Conservation (phyloP, 2,329 filamentous ascomycete genomes). For the Fusarium sp. region DNA sequence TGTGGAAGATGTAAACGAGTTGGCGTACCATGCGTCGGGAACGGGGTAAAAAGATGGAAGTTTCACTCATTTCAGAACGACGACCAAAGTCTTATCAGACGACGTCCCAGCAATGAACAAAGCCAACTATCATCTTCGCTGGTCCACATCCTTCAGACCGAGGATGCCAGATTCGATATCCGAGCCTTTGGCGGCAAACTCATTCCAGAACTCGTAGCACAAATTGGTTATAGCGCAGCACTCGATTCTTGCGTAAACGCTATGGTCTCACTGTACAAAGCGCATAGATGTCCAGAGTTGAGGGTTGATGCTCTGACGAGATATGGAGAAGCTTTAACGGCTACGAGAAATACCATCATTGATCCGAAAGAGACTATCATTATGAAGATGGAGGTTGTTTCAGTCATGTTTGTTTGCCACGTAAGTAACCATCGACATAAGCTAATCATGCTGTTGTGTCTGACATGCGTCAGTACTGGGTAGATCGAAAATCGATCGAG, state of each 20-base stretch:
- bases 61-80: constrained; percentile 21
- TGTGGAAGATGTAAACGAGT: constrained; percentile 41
- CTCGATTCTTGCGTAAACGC: constrained; percentile 37
- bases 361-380: constrained; percentile 15
- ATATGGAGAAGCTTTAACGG: constrained; percentile 34
- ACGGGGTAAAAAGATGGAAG: constrained; percentile 39
- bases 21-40: constrained; percentile 29
- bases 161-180: constrained; percentile 41
- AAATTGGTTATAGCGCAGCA: constrained; percentile 25
- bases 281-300: constrained; percentile 2
- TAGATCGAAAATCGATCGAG: constrained; percentile 29
- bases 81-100: not conserved
- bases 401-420: constrained; percentile 37
- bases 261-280: constrained; percentile 31
- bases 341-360: constrained; percentile 14
- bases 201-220: constrained; percentile 30
- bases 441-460: rapidly evolving
- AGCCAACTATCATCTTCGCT: constrained; percentile 25
- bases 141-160: constrained; percentile 33
- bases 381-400: constrained; percentile 34
- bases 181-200: constrained; percentile 34
- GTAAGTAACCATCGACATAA: not conserved
- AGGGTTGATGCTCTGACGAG: constrained; percentile 22
- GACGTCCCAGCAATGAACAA: constrained; percentile 29
- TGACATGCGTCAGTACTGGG: constrained; percentile 18